Conservation (phyloP, 2,329 filamentous ascomycete species). For the Macrophomina phaseolina region DNA sequence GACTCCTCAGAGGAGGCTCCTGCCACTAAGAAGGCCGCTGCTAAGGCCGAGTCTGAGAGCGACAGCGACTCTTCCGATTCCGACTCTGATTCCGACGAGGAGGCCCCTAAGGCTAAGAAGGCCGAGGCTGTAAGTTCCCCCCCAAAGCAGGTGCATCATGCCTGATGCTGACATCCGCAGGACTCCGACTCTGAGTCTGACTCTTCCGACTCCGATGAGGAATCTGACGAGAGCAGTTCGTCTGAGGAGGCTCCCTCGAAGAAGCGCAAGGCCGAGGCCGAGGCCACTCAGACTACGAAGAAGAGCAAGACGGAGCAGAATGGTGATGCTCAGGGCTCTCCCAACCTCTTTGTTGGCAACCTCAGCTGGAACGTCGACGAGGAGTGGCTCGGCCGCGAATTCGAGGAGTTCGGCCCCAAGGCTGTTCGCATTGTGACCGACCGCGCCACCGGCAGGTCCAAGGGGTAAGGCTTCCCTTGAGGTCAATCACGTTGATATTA, state of each 20-base stretch:
- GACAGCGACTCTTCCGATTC: slow-evolving; percentile 30
- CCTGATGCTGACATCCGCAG: not conserved
- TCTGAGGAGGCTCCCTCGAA: slow-evolving; percentile 56
- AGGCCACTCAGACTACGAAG: slow-evolving; percentile 62
- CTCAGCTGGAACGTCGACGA: slow-evolving; percentile 91
- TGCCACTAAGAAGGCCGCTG: slow-evolving; percentile 29
- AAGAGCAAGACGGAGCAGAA: slow-evolving; percentile 68
- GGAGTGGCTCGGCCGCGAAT: slow-evolving; percentile 78
- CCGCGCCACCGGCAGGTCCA: slow-evolving; percentile 79
- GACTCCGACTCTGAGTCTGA: slow-evolving; percentile 14
- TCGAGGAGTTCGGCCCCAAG: slow-evolving; percentile 78
- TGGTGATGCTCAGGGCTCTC: slow-evolving; percentile 51
- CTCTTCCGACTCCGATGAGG: slow-evolving; percentile 29
- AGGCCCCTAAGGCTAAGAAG: slow-evolving; percentile 26
- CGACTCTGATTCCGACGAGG: slow-evolving; percentile 29
- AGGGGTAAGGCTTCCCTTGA: slow-evolving; percentile 62
- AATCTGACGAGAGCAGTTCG: slow-evolving; percentile 40
- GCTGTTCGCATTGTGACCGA: slow-evolving; percentile 81
- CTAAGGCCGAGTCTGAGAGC: slow-evolving; percentile 22
- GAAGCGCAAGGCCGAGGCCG: slow-evolving; percentile 70
- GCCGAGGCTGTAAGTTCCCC: slow-evolving; percentile 15
- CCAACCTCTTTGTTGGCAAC: slow-evolving; percentile 87
- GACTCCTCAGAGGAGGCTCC: slow-evolving; percentile 32
- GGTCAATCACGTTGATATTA: slow-evolving; percentile 34
- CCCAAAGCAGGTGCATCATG: too few relatives aligned